phyloP scores from a whole-genome alignment of 306 rosid species.

The Trifolium repens region DNA sequence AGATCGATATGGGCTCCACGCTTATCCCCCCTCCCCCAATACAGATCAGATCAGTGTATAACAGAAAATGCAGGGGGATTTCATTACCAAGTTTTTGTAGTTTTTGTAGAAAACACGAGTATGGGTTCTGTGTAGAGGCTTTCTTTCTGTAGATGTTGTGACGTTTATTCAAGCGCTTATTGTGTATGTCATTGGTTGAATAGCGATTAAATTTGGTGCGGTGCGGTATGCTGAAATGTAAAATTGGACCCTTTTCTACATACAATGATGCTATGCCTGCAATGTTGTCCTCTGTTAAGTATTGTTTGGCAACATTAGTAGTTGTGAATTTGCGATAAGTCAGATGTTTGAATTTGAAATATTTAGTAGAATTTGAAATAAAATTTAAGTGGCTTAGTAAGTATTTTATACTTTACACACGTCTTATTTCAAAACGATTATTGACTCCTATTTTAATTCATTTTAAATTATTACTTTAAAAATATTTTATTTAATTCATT shows the following conservation, averaged over 20 bases:
- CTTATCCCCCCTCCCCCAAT: background rate
- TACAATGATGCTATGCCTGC: background rate
- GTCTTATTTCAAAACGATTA: too few species aligned
- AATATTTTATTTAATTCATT: too few species aligned
- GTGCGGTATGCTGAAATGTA: constrained; percentile 28
- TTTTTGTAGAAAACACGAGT: constrained; percentile 38
- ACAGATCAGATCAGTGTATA: constrained; percentile 22
- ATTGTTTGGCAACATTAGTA: background rate
- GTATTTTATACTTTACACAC: too few species aligned
- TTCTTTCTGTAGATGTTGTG: constrained; percentile 26
- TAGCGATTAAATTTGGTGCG: constrained; percentile 16
- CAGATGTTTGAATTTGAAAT: too few species aligned
- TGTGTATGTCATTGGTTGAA: constrained; percentile 32
- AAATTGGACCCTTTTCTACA: constrained; percentile 5
- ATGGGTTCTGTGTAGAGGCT: constrained; percentile 41
- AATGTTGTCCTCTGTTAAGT: too few species aligned
- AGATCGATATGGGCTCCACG: constrained; percentile 20
- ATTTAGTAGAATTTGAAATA: too few species aligned
- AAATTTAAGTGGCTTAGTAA: too few species aligned
- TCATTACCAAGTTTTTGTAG: constrained; percentile 47
- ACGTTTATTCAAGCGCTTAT: constrained; percentile 30
- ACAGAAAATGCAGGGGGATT: constrained; percentile 39
- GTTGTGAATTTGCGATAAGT: background rate
- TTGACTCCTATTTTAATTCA: too few species aligned
- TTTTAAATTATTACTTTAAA: too few species aligned